Conservation (phyloP, 805 yeast species). For the Saccharomycopsis olivae region DNA sequence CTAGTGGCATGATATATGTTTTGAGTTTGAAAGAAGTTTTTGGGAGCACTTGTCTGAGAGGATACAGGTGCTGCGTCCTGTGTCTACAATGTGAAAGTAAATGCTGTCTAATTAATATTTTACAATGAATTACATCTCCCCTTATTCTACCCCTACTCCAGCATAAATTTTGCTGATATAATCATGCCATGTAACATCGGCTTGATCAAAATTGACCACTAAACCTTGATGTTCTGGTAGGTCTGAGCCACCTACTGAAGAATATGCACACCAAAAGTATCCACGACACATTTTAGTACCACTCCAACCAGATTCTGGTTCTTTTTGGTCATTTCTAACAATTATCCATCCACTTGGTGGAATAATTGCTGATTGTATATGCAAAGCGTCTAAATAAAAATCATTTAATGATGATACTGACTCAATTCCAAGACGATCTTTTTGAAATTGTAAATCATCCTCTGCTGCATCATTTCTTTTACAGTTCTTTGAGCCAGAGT, state of each 20-base stretch:
- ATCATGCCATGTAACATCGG: constrained; percentile 9
- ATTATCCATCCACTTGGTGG: no score
- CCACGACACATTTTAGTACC: constrained; percentile 38
- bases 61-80: no score
- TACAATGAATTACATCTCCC: no score
- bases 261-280: constrained; percentile 56
- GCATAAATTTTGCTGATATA: constrained; percentile 6
- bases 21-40: no score
- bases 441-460: constrained; percentile 24
- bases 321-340: constrained; percentile 23
- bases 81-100: no score
- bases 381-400: constrained; percentile 29
- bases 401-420: constrained; percentile 21
- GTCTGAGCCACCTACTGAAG: constrained; percentile 33
- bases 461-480: constrained; percentile 28
- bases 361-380: constrained; percentile 35
- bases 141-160: not conserved
- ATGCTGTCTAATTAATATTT: no score
- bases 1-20: no score
- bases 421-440: constrained; percentile 12
- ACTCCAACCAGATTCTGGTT: constrained; percentile 43
- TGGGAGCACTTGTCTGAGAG: no score
- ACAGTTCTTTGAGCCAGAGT: constrained; percentile 46
- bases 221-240: constrained; percentile 15
- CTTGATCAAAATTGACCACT: constrained; percentile 4